Percentiles rank a stretch among this genome's conserved stretches.
phyloP scores from a whole-genome alignment of 129 eudicot species.

The Flaveria linearis region DNA sequence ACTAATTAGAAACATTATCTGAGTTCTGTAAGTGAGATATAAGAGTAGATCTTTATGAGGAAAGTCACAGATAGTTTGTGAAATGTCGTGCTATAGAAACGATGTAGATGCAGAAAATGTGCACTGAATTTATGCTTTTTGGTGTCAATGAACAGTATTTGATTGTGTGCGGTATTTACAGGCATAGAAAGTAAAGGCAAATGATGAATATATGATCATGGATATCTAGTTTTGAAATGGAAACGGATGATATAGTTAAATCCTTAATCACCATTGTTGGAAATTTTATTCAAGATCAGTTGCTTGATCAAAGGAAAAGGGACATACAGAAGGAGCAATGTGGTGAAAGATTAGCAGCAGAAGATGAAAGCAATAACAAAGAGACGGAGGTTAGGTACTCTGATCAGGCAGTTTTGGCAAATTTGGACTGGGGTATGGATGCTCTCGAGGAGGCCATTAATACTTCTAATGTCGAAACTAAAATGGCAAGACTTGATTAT shows the following conservation, averaged over 20 bases:
- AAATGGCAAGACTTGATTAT: slow-evolving; percentile 70
- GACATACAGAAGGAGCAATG: slow-evolving; percentile 71
- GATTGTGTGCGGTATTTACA: neutral
- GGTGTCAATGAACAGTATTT: slow-evolving; percentile 1
- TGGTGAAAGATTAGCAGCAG: slow-evolving; percentile 82
- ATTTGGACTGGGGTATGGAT: slow-evolving; percentile 85
- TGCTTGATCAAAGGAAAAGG: slow-evolving; percentile 58
- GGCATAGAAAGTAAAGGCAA: slow-evolving; percentile 8
- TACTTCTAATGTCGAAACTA: slow-evolving; percentile 73
- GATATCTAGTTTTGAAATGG: slow-evolving; percentile 53
- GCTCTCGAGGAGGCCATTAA: slow-evolving; percentile 79
- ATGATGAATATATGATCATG: slow-evolving; percentile 31
- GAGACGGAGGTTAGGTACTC: slow-evolving; percentile 64
- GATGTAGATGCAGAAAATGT: too few species aligned
- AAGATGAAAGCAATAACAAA: slow-evolving; percentile 45
- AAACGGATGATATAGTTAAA: slow-evolving; percentile 54
- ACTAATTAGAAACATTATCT: too few species aligned
- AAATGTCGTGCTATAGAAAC: too few species aligned
- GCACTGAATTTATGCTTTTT: neutral
- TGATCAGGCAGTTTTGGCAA: slow-evolving; percentile 81
- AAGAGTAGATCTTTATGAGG: too few species aligned
- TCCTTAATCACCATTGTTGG: slow-evolving; percentile 57
- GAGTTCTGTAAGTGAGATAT: too few species aligned
- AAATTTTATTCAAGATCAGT: slow-evolving; percentile 62
- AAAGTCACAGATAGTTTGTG: too few species aligned